These are phyloP conservation scores for Elsinoe ampelina DNA, from an alignment of 2,329 filamentous ascomycete genomes.

Conservation along the genomic window DNA sequence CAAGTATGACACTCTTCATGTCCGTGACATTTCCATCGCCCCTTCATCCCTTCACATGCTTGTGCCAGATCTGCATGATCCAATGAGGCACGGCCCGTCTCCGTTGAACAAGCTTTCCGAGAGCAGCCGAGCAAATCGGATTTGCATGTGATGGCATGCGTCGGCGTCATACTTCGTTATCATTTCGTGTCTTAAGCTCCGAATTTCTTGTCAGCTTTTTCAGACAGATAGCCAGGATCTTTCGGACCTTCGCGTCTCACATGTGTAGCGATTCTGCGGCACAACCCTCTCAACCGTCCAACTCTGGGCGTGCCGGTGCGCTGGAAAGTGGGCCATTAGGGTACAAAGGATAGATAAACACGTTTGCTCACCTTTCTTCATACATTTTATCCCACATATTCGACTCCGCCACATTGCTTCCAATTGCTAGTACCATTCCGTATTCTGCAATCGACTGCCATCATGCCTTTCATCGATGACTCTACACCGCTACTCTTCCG, in stretches of 20 bases:
- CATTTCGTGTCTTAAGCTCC: not conserved
- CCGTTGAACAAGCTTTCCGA: not conserved
- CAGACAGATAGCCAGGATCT: too few species aligned
- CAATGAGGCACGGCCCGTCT: not conserved
- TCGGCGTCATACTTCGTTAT: slow-evolving; percentile 8
- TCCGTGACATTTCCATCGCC: not conserved
- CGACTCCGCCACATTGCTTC: too few species aligned
- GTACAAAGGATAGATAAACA: not conserved
- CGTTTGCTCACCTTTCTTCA: not conserved
- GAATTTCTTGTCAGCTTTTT: too few species aligned
- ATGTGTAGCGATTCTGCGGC: too few species aligned
- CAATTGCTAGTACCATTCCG: not conserved
- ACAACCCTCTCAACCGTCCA: too few species aligned
- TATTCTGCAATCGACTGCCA: not conserved
- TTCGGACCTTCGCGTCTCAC: too few species aligned
- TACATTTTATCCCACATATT: too few species aligned
- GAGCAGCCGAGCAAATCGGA: not conserved
- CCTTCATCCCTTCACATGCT: not conserved
- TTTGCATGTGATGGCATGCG: not conserved
- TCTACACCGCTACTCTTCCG: slow-evolving; percentile 28
- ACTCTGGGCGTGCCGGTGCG: too few species aligned
- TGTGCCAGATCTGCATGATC: not conserved
- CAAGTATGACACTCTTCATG: too few species aligned
- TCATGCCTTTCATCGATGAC: not conserved
- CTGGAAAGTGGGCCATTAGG: not conserved